phyloP scores from a whole-genome alignment of 495 filamentous ascomycete species.

The Xylaria grammica region DNA sequence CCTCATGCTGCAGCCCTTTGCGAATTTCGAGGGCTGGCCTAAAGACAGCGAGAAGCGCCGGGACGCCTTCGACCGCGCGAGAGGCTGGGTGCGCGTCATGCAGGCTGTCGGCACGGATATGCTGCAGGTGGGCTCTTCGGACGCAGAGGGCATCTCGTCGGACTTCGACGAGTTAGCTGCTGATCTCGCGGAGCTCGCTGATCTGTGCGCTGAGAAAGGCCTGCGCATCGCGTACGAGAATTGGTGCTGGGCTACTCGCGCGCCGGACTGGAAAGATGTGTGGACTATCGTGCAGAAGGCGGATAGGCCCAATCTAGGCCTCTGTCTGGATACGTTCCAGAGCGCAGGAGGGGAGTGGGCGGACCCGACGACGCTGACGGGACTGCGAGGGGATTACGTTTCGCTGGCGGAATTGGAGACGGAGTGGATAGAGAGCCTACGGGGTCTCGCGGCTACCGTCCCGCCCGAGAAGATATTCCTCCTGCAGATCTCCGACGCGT shows the following conservation, averaged over 20 bases:
- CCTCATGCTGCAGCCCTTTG: conserved; percentile 79
- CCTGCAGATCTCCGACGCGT: conserved; percentile 81
- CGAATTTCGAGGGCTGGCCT: conserved; percentile 81
- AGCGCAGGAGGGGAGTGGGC: conserved; percentile 76
- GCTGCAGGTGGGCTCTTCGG: conserved; percentile 80
- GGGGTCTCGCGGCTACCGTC: conserved; percentile 58
- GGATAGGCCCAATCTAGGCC: conserved; percentile 68
- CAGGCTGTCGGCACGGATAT: conserved; percentile 70
- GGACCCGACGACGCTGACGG: conserved; percentile 71
- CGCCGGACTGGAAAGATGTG: conserved; percentile 69
- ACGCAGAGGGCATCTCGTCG: conserved; percentile 54
- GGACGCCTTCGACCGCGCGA: conserved; percentile 68
- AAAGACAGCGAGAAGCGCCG: conserved; percentile 60
- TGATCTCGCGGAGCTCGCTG: conserved; percentile 68
- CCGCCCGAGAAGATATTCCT: conserved; percentile 76
- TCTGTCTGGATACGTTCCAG: conserved; percentile 86
- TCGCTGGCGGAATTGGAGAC: conserved; percentile 57
- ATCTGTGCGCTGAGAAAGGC: conserved; percentile 61
- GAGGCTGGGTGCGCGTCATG: conserved; percentile 78
- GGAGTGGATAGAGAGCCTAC: conserved; percentile 58
- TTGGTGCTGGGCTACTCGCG: conserved; percentile 82
- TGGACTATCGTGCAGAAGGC: conserved; percentile 69
- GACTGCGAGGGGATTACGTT: conserved; percentile 28
- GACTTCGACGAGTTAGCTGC: conserved; percentile 56
- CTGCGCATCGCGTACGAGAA: conserved; percentile 79